Conservation (phyloP, 75 land plant genomes). For the Picea glauca region DNA sequence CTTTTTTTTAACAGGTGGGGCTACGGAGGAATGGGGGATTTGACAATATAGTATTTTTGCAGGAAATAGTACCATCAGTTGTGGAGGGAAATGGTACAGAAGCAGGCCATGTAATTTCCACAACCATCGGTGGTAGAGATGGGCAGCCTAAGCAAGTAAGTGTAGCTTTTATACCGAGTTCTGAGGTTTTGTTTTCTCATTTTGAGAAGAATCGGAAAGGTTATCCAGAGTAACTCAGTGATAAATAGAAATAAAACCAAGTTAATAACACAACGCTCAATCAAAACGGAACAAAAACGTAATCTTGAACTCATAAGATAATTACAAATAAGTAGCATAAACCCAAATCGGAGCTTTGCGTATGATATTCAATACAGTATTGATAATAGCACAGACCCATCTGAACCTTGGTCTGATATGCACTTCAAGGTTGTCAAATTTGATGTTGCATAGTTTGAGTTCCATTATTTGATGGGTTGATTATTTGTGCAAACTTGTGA, state of each 20-base stretch:
- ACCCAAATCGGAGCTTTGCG: too few species aligned
- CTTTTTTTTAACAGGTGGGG: neutral
- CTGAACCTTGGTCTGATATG: too few species aligned
- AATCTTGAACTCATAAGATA: too few species aligned
- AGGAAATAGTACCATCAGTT: conserved; percentile 51
- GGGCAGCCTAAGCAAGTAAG: conserved; percentile 88
- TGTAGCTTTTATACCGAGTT: neutral
- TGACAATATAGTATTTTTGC: neutral
- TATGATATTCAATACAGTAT: too few species aligned
- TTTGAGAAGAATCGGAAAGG: too few species aligned
- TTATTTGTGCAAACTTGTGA: too few species aligned
- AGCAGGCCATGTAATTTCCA: conserved; percentile 85
- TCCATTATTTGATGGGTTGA: too few species aligned
- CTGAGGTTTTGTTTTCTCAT: conserved; percentile 8
- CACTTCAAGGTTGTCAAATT: too few species aligned
- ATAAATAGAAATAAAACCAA: neutral
- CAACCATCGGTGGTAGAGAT: conserved; percentile 84
- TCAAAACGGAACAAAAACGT: neutral
- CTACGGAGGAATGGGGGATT: neutral
- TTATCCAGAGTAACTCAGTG: too few species aligned
- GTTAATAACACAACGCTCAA: neutral
- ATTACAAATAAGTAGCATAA: too few species aligned
- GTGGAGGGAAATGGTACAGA: conserved; percentile 72
- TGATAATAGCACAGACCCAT: too few species aligned
- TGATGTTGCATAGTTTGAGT: too few species aligned